Evolutionary conservation across 768 basidiomycete species (phyloP), one percentile per base, ranked within the genome.

Genomic region (Crassisporium funariophilum): DNA sequence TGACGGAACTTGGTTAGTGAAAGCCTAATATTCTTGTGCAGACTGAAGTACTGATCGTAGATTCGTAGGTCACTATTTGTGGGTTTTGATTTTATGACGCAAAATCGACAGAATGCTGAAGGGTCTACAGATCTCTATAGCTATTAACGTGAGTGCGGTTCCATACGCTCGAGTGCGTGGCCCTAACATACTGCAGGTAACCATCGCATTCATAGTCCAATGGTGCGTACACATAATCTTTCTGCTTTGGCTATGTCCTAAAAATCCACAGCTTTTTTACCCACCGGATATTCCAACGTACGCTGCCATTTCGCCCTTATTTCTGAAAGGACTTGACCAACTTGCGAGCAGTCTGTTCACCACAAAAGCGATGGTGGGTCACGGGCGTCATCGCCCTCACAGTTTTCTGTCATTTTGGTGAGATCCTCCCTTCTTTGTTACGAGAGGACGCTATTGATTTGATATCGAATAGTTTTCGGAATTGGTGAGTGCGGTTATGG

Each of bases 181-280:
- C 13, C 19, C 16, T 22, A 16, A 10, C 22, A 50, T 22, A 29
- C 27, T 46, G 21, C 45, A 77, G 72, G 54, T 77, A 27, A 13
- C 66, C 27, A 68, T 75, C 35, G 73, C 72, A 15, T 71, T 76
- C 35, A 53, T 72, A 23, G 70, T 71, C 5, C 74, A 78, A 62
- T 62, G 60, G 73, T 76, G 33, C 20, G 69, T 24, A 22, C n/a
- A 3, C 48, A 12, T 42, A 17, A 15, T 25, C 8, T 3, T n/a
- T 24, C 7, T 49, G 20, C 6, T 19, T 16, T 2, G 35, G 33
- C 12, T 5, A 17, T 33, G 3, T 22, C 16, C n/a, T 34, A 16
- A 12, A 22, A 10, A 34, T 29, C 6, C 39, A 25, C 27, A 74
- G 74, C 27, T 75, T 71, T 44, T 74, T 75, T 46, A 69, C 70